Evolutionary conservation across 1,139 yeast species (phyloP).

Genomic region (Scheffersomyces illinoinensis): DNA sequence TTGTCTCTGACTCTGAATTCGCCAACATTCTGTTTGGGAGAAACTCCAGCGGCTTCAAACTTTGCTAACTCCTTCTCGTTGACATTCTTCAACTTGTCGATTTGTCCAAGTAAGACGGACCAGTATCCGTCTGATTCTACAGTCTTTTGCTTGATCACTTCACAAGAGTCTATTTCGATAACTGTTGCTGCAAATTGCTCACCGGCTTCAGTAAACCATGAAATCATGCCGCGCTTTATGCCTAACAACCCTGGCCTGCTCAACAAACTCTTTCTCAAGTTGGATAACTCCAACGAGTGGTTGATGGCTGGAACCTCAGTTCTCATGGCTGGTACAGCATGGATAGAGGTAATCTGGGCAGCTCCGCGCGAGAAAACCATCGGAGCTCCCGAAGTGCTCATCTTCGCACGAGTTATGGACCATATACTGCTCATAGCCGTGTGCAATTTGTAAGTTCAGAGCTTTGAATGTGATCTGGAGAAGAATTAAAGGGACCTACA

Average conservation of each 20-base stretch:
- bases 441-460: neutral
- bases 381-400: constrained; percentile 7
- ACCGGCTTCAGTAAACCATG: constrained; percentile 75
- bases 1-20: constrained; percentile 79
- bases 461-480: neutral
- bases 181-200: constrained; percentile 77
- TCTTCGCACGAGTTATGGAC: constrained; percentile 3
- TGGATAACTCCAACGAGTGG: constrained; percentile 59
- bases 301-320: constrained; percentile 45
- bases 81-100: constrained; percentile 66
- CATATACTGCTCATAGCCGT: constrained; percentile 4
- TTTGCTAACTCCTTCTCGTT: constrained; percentile 72
- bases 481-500: neutral
- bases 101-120: constrained; percentile 89
- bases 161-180: constrained; percentile 83
- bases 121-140: constrained; percentile 70
- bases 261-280: constrained; percentile 66
- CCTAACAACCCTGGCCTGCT: constrained; percentile 84
- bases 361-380: constrained; percentile 29
- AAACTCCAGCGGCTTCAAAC: constrained; percentile 75
- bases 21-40: constrained; percentile 73
- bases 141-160: constrained; percentile 76
- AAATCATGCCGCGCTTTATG: constrained; percentile 85
- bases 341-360: constrained; percentile 57
- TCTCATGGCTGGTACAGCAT: constrained; percentile 50